These are phyloP conservation scores for Uronychia setigera DNA, from an alignment of 73 alveolate species.

Conservation along the genomic window DNA sequence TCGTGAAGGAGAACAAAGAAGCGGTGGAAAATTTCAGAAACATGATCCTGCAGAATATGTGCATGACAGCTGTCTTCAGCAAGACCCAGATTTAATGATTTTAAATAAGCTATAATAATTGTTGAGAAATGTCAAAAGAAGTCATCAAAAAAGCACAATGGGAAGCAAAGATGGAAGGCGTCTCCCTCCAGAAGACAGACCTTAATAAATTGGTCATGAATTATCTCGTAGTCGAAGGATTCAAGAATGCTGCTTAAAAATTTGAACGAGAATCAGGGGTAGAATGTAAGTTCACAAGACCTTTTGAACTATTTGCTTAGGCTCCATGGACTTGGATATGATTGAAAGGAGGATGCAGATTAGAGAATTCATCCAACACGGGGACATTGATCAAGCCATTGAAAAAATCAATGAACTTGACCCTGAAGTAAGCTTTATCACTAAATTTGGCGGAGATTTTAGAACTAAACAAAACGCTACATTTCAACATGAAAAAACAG, in stretches of 20 bases:
- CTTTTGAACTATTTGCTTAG: too few species aligned
- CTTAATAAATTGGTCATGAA: slow-evolving; percentile 82
- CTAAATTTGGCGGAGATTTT: slow-evolving; percentile 33
- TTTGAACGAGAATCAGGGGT: slow-evolving; percentile 55
- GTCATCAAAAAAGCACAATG: not conserved
- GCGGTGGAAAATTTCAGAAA: not conserved
- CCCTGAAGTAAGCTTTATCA: slow-evolving; percentile 44
- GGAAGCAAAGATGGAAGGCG: not conserved
- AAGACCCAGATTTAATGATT: not conserved
- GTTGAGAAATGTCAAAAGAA: not conserved
- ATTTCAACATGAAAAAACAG: slow-evolving; percentile 74
- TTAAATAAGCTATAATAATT: not conserved
- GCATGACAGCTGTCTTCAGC: slow-evolving; percentile 1
- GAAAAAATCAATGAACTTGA: slow-evolving; percentile 56
- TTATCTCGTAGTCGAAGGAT: slow-evolving; percentile 82
- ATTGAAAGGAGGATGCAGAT: slow-evolving; percentile 72
- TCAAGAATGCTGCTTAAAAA: slow-evolving; percentile 68
- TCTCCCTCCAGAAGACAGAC: slow-evolving; percentile 10
- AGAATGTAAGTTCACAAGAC: not conserved
- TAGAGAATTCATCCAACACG: slow-evolving; percentile 65
- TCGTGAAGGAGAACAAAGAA: not conserved
- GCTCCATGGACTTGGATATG: slow-evolving; percentile 63
- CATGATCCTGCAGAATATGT: not conserved
- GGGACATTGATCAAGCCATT: slow-evolving; percentile 80
- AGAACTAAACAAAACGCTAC: slow-evolving; percentile 59